phyloP scores from a whole-genome alignment of 1,284 basidiomycete species.

The Ustilago loliicola region DNA sequence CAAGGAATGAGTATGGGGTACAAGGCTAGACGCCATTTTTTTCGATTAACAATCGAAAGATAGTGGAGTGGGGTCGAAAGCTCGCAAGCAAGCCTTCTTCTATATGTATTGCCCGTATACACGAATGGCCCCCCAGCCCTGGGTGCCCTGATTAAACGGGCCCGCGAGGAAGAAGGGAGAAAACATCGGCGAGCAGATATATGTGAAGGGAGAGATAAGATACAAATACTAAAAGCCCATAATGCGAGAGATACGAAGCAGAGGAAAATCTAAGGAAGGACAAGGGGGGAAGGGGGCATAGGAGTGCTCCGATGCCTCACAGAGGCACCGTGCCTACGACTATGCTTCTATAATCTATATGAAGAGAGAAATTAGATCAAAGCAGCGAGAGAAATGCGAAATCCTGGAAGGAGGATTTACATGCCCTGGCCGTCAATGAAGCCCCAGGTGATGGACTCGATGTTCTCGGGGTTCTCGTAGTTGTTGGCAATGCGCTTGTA shows the following conservation, averaged over 20 bases:
- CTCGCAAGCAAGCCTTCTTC: constrained; percentile 22
- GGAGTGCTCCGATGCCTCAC: constrained; percentile 10
- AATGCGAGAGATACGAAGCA: constrained; percentile 30
- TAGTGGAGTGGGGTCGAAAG: constrained; percentile 11
- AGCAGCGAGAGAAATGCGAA: neutral
- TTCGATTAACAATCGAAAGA: constrained; percentile 14
- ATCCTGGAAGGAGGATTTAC: constrained; percentile 19
- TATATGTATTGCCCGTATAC: constrained; percentile 41
- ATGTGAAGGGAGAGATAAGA: constrained; percentile 9
- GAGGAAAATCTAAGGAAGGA: constrained; percentile 14
- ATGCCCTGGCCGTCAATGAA: constrained; percentile 57
- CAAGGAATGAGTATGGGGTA: neutral
- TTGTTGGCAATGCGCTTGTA: constrained; percentile 51
- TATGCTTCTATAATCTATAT: constrained; percentile 22
- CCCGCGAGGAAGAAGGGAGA: constrained; percentile 28
- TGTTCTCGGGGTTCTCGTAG: constrained; percentile 42
- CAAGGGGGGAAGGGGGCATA: constrained; percentile 15
- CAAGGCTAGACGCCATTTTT: constrained; percentile 31
- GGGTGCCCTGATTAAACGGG: constrained; percentile 20
- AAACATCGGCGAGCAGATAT: constrained; percentile 53
- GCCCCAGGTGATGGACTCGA: constrained; percentile 60
- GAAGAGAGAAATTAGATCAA: neutral
- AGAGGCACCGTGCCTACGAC: constrained; percentile 28
- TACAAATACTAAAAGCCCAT: constrained; percentile 46
- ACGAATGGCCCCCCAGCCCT: constrained; percentile 47